phyloP scores from a whole-genome alignment of 192 early-diverging fungal genomes.

The Coemansia sp. region DNA sequence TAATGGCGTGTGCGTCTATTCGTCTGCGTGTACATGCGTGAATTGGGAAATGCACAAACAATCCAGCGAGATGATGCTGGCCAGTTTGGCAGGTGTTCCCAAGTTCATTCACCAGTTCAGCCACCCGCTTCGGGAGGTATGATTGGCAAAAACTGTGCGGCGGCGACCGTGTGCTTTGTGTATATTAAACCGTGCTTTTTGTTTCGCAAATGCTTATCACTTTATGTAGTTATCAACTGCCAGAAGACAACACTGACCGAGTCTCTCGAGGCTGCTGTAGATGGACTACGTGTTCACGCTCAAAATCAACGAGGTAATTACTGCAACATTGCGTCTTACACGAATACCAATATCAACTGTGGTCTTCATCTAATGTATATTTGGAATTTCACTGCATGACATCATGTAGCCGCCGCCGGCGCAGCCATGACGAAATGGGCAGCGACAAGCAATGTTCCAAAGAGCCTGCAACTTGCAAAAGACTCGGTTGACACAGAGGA shows the following conservation, averaged over 20 bases:
- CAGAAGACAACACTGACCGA: not conserved
- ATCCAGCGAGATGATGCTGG: not conserved
- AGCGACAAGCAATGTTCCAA: slow-evolving; percentile 9
- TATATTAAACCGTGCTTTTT: not conserved
- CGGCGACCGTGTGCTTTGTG: not conserved
- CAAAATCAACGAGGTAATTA: slow-evolving; percentile 14
- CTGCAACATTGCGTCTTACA: not conserved
- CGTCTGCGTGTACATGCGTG: not conserved
- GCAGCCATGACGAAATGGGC: slow-evolving; percentile 21
- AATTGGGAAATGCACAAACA: not conserved
- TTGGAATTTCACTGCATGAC: slow-evolving; percentile 2
- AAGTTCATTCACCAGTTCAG: slow-evolving; percentile 5
- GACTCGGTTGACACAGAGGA: slow-evolving; percentile 26
- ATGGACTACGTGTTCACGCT: slow-evolving; percentile 1
- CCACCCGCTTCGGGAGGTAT: slow-evolving; percentile 2
- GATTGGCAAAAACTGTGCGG: slow-evolving; percentile 12
- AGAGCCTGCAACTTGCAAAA: slow-evolving; percentile 8
- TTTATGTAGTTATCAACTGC: not conserved
- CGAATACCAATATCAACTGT: not conserved
- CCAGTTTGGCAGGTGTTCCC: not conserved
- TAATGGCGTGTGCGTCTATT: not conserved
- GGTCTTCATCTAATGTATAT: not conserved
- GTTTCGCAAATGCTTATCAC: not conserved
- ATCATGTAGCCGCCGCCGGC: slow-evolving; percentile 26
- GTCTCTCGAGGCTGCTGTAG: not conserved